Base-by-base conservation (phyloP, 2,329 filamentous ascomycete genomes). In the Diaporthe helianthi region DNA sequence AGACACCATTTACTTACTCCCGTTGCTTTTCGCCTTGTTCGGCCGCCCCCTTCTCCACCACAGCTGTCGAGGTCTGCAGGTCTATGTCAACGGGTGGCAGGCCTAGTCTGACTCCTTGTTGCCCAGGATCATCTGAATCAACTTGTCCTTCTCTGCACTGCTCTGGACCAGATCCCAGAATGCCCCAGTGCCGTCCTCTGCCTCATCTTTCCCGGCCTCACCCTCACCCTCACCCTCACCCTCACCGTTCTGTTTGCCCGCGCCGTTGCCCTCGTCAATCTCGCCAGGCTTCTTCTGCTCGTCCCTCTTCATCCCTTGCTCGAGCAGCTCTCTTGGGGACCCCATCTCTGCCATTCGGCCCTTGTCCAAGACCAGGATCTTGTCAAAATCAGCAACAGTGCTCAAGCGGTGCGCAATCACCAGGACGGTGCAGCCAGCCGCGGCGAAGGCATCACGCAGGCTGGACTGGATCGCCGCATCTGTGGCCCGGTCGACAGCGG, bases 381-480 rank as follows among this genome's bases (percentile, higher is more conserved):
- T 78, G 73, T 87, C 85, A 75, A 85, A 86, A 73, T 85, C 84
- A 7, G 82, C 79, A 15, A 86, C 84, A 0, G 84, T 86, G 65
- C 78, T 78, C 53, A 81, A 70, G 8, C 79, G 76, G 65, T 82
- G 80, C 6, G 79, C 80, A 63, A 81, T 79, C 15, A 80, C 79
- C 44, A 82, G 73, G 52, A 91, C 83, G 2, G 89, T 90, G 72
- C 86, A 86, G 9, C 83, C 83, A 29, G 80, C 80, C 47, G 84
- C 83, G 33, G 83, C 83, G 58, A 80, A 79, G 61, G 76, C 77
- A 55, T 83, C 79, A 3, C 86, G 82, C 66, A 90, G 83, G 36
- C 88, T 80, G 38, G 80, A 80, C 74, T 90, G 87, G 78, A 90
- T 87, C 31, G 83, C 79, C 44, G 82, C 79, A 72, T 90, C 88